Evolutionary conservation across 176 grass and related monocot species (phyloP).

Genomic region (Eragrostis curvula): DNA sequence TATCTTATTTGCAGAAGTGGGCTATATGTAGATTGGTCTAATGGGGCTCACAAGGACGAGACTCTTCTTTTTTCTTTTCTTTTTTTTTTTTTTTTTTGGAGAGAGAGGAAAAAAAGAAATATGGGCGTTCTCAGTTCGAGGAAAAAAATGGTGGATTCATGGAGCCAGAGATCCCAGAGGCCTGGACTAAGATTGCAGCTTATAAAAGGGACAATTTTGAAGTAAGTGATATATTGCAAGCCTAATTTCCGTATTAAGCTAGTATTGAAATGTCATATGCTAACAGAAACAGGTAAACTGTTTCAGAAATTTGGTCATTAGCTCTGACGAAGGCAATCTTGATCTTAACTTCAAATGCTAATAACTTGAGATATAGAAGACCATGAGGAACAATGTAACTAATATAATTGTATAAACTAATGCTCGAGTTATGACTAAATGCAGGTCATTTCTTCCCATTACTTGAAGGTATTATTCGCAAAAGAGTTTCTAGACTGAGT

Average conservation of each 20-base stretch:
- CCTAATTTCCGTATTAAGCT: neutral
- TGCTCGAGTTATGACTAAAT: neutral
- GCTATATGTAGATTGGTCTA: neutral
- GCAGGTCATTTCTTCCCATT: neutral
- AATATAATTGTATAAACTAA: neutral
- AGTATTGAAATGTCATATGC: neutral
- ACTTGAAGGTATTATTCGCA: neutral
- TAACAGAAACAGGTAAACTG: conserved; percentile 11
- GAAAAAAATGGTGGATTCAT: neutral
- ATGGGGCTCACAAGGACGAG: neutral
- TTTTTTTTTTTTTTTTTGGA: too few relatives aligned
- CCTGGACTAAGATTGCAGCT: neutral
- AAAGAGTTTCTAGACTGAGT: neutral
- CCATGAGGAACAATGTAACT: neutral
- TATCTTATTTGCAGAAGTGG: neutral
- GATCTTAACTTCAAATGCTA: neutral
- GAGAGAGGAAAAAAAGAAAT: neutral
- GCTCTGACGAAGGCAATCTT: neutral
- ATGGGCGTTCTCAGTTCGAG: neutral
- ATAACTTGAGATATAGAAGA: neutral
- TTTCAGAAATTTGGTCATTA: neutral
- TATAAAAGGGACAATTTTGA: neutral
- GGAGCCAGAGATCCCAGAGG: neutral
- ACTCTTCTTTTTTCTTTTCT: too few relatives aligned
- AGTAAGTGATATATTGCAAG: neutral